Conservation (phyloP, 1,284 basidiomycete species). For the Tetrapyrgos nigripes region DNA sequence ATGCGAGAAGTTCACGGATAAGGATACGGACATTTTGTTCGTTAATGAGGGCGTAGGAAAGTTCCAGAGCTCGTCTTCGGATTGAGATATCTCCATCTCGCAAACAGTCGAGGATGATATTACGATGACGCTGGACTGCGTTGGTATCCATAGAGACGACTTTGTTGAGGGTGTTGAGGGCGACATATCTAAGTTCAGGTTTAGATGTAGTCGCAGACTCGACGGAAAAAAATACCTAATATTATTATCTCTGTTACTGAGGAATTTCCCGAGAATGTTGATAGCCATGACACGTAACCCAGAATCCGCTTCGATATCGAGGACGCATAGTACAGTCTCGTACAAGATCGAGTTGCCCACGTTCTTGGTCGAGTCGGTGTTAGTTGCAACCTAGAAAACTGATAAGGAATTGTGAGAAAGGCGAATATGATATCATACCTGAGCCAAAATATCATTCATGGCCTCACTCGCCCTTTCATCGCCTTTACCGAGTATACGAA, state of each 20-base stretch:
- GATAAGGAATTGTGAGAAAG: neutral
- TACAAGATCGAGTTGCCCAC: conserved; percentile 99
- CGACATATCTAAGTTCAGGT: conserved; percentile 80
- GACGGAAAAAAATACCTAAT: conserved; percentile 76
- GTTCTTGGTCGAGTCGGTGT: conserved; percentile 98
- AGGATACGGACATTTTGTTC: conserved; percentile 94
- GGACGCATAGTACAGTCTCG: conserved; percentile 96
- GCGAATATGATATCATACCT: conserved; percentile 53
- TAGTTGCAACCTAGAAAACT: conserved; percentile 85
- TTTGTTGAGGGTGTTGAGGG: conserved; percentile 98
- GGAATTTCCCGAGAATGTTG: conserved; percentile 98
- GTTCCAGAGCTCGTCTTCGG: conserved; percentile 92
- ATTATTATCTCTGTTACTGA: conserved; percentile 98
- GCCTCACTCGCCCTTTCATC: conserved; percentile 90
- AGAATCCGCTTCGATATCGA: conserved; percentile 97
- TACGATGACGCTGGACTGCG: conserved; percentile 97
- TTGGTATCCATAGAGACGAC: conserved; percentile 98
- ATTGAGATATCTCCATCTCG: conserved; percentile 99
- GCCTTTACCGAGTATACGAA: conserved; percentile 88
- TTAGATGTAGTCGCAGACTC: neutral
- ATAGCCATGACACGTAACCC: conserved; percentile 99
- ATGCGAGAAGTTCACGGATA: conserved; percentile 91
- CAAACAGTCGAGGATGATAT: conserved; percentile 97
- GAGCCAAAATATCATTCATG: conserved; percentile 99
- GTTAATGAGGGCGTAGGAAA: conserved; percentile 98